Base-by-base conservation (phyloP, 495 filamentous ascomycete genomes). In the Hyphodiscus hymeniophilus region DNA sequence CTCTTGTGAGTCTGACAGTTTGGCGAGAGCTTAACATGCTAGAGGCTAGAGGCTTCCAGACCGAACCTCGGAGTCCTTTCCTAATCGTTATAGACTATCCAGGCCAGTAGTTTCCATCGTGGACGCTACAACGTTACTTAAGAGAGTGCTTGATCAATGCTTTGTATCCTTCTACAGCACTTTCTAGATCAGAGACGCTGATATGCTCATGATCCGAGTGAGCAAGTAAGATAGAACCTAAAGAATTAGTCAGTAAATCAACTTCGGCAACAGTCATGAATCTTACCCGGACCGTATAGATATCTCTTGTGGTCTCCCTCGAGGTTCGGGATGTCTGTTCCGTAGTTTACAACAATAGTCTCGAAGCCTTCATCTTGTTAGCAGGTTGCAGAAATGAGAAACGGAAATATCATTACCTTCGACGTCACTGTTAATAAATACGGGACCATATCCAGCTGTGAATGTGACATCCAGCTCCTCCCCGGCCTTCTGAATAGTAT, bases 251-350 rank as follows among this genome's bases (percentile, higher is more conserved):
- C 10, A 28, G 10, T 28, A 10, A 28, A 28, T 5, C 26, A 28
- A 10, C 4, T 10, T 10, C 26, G 5, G 10, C n/a, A 28, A 28
- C 10, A 10, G 26, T 5, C 10, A 28, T 28, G 5, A 10, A 28
- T 28, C 26, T 4, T 10, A 12, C 43, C 46, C 11, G 46, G 34
- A 10, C 46, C 46, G 17, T 49, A 49, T 18, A 49, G 20, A 24
- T 95, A 97, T 43, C 81, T 75, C 64, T 83, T 85, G 40, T 91
- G 84, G 23, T 80, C 71, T 6, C 81, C 77, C 16, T 78, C 53
- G 35, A 97, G 60, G 48, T 87, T 81, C 1, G 87, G 85, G 26
- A 95, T 81, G 64, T 97, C 91, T 8, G 91, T 97, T 3, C 91
- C 91, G 60, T 96, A 97, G 51, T 94, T 94, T 2, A 87, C 87